Evolutionary conservation across 257 asterid species (phyloP), one percentile per base, ranked within the genome.

Genomic region (Catharanthus roseus): DNA sequence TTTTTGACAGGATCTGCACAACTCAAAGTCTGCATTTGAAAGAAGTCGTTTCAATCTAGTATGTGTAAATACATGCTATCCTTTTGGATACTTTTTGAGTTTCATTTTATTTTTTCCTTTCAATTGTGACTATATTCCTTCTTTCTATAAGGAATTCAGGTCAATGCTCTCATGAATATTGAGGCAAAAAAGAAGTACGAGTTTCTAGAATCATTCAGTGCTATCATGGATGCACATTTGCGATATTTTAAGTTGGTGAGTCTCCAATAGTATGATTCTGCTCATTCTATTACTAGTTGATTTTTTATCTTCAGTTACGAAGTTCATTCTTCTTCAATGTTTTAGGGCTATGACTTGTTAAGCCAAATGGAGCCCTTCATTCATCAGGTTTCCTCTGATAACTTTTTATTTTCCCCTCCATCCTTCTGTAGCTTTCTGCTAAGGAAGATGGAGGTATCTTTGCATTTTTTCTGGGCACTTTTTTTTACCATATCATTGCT

Each of bases 181-280:
- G 99, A 93, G 77, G 91, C 93, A 64, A 93, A 89, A 87, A 93
- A 87, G 96, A 93, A 93, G 77, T 88, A 85, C 28, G 96, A 88
- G 87, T 93, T 93, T 85, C 74, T 93, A 80, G 99, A 93, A 81
- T 91, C 97, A 74, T 86, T 91, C 78, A 93, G 97, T 76, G 99
- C 99, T 68, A 86, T 93, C 80, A 93, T 93, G 97, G 97, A 93
- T 89, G 89, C 99, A 66, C 99, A 93, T 78, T 84, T 93, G 65
- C 91, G 96, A 75, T 93, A 86, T 73, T 91, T 89, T 82, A 93
- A 93, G 83, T 73, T 93, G 99, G 99, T 91, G 64, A 28, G 83
- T 76, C 62, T 80, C 31, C 75, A 10, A 54, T 72, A 61, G 58
- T 58, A 54, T 63, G 34, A 56, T n/a, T 28, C 68, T 69, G 31